phyloP scores from a whole-genome alignment of 768 basidiomycete species.

The Boletus pseudopeckii region DNA sequence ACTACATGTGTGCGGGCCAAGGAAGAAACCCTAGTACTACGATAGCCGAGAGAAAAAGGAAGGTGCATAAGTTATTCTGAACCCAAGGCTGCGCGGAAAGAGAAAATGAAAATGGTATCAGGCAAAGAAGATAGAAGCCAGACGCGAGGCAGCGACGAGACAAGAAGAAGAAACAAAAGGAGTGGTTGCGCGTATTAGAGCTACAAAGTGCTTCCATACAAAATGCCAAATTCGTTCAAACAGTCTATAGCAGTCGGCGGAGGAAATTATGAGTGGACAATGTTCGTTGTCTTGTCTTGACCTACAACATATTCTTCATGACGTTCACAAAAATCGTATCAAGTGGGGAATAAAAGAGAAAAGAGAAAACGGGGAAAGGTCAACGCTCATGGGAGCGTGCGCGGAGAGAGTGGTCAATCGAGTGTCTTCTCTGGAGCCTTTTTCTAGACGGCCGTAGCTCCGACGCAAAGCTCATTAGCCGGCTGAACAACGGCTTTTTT shows the following conservation, averaged over 20 bases:
- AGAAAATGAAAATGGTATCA: slow-evolving; percentile 10
- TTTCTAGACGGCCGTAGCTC: slow-evolving; percentile 41
- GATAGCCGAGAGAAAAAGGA: slow-evolving; percentile 3
- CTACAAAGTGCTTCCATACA: slow-evolving; percentile 25
- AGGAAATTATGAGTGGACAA: slow-evolving; percentile 8
- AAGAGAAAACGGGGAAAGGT: background rate
- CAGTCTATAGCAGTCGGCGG: slow-evolving; percentile 20
- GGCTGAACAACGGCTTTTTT: slow-evolving; percentile 61
- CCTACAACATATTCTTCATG: slow-evolving; percentile 10
- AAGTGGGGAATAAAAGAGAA: background rate
- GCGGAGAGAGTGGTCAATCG: slow-evolving; percentile 35
- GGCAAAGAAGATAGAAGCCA: background rate
- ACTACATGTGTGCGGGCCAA: slow-evolving; percentile 22
- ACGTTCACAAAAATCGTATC: slow-evolving; percentile 1
- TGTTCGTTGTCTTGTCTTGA: no score
- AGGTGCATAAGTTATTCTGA: slow-evolving; percentile 25
- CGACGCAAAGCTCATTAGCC: slow-evolving; percentile 51
- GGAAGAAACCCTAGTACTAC: slow-evolving; percentile 1
- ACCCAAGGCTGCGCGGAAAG: background rate
- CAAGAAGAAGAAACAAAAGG: slow-evolving; percentile 11
- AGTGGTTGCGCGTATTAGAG: slow-evolving; percentile 26
- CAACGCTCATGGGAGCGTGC: slow-evolving; percentile 22
- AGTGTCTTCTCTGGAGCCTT: slow-evolving; percentile 50
- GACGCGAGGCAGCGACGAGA: background rate
- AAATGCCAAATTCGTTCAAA: slow-evolving; percentile 16